Base-by-base conservation (phyloP, 768 basidiomycete genomes). In the Leccinum fibrillosum region DNA sequence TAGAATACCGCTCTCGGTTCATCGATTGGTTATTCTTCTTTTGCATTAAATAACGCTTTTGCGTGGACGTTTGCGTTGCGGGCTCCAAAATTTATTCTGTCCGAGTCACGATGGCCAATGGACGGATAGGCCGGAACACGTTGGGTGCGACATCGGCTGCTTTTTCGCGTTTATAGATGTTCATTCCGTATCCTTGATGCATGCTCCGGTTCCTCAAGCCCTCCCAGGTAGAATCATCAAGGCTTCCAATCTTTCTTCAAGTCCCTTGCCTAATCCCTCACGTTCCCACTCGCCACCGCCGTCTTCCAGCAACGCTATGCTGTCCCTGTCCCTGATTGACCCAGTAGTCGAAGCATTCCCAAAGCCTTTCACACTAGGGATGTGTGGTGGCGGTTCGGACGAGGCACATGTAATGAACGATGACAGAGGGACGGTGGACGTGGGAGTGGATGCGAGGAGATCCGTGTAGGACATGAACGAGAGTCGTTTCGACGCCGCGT, bases 391-490 rank as follows among this genome's bases (percentile, higher is more conserved):
- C 0, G 86, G 86, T 32, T 87, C 81, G 34, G 75, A 68, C 3
- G 80, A 71, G 0, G 83, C 81, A 2, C 85, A 81, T 0, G 83
- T 84, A 0, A 92, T 92, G 53, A 94, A 80, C 4, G 84, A 83
- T 0, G 85, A 85, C 3, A 96, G 81, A 1, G 91, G 82, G 44
- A 87, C 80, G 12, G 85, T 84, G 10, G 87, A 80, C 0, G 86
- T 77, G 0, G 94, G 94, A 0, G 90, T 85, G 0, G 87, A 89
- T 0, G 88, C 77, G 44, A 95, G 83, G 2, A 95, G 80, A 71
- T 95, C 93, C 26, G 87, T 82, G 72, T 94, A 94, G 4, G 92
- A 90, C 74, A 95, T 82, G 78, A 94, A 96, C 0, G 92, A 94
- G 11, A 93, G 82, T 2, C 91, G 86, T 64, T 93, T 92, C 28